Percentiles rank a stretch among this genome's conserved stretches.
These are phyloP conservation scores for Tuber brumale DNA, from an alignment of 495 filamentous ascomycete species.

Conservation along the genomic window DNA sequence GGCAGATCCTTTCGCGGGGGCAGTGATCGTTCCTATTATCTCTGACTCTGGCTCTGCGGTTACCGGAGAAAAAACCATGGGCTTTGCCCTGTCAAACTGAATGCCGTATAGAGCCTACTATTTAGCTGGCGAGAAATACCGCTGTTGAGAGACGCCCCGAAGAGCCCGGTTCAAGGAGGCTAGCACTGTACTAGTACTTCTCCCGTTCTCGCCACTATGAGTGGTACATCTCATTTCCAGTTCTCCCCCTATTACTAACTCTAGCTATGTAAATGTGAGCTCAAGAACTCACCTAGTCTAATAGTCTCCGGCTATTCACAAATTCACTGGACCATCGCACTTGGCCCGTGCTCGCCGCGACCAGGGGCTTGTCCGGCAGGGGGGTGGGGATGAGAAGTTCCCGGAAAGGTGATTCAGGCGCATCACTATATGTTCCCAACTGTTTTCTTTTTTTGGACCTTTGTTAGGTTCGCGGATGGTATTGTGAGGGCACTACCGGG, in stretches of 20 bases:
- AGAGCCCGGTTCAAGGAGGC: background rate
- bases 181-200: background rate
- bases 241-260: background rate
- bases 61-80: background rate
- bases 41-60: background rate
- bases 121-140: background rate
- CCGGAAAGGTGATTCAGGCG: background rate
- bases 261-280: background rate
- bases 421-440: background rate
- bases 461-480: background rate
- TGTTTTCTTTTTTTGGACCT: background rate
- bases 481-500: background rate
- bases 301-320: too few relatives aligned
- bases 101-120: background rate
- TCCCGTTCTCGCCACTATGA: background rate
- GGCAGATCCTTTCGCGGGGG: background rate
- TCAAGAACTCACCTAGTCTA: background rate
- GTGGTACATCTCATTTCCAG: background rate
- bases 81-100: background rate
- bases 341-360: slow-evolving; percentile 1
- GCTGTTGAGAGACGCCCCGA: background rate
- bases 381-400: background rate
- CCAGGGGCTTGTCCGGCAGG: background rate
- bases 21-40: background rate
- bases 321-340: background rate